Evolutionary conservation across 2,329 filamentous ascomycete genomes (phyloP).

Genomic region (Aspergillus flavus): DNA sequence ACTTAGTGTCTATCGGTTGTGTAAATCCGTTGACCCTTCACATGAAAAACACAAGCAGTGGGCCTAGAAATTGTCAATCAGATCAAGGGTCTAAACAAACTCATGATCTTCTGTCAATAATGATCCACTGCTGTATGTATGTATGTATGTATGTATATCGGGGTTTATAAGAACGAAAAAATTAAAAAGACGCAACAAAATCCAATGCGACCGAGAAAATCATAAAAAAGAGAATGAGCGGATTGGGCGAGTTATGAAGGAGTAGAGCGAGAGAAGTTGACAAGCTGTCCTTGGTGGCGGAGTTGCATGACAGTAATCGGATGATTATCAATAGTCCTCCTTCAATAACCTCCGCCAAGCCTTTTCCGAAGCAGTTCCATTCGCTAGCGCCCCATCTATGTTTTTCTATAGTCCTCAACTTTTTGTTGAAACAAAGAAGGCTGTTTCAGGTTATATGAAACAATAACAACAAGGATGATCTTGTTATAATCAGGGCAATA

Average conservation of each 20-base stretch:
- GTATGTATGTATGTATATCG: background rate
- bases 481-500: background rate
- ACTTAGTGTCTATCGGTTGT: background rate
- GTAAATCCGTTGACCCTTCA: conserved; percentile 9
- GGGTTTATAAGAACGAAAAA: background rate
- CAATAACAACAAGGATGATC: background rate
- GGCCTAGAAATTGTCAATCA: conserved; percentile 12
- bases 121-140: background rate
- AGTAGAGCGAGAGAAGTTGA: conserved; percentile 25
- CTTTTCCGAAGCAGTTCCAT: background rate
- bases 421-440: background rate
- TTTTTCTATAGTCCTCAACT: background rate
- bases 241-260: conserved; percentile 14
- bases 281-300: conserved; percentile 30
- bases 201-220: background rate
- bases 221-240: background rate
- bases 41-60: conserved; percentile 18
- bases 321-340: conserved; percentile 11
- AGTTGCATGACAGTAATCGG: conserved; percentile 14
- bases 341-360: conserved; percentile 5
- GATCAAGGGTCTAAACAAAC: conserved; percentile 1
- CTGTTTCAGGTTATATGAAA: background rate
- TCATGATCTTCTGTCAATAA: background rate
- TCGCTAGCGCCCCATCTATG: background rate
- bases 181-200: background rate